Conservation (phyloP, 1,284 basidiomycete species). For the Grifola frondosa region DNA sequence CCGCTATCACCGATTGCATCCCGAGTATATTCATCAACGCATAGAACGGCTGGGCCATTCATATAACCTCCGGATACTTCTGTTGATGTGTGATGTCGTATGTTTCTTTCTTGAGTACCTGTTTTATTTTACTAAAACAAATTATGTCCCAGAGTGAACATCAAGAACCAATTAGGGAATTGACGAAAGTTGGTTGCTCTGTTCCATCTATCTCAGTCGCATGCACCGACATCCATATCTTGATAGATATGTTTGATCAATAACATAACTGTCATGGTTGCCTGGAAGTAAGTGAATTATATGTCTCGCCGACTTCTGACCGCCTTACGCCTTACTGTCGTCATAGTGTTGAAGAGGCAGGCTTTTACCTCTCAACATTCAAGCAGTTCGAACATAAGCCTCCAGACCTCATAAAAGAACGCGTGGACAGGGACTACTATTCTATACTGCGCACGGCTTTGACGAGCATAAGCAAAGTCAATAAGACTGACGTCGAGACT, state of each 20-base stretch:
- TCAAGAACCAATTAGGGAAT: constrained; percentile 85
- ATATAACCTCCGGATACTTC: constrained; percentile 85
- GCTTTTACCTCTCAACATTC: constrained; percentile 86
- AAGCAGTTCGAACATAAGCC: constrained; percentile 94
- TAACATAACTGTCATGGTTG: constrained; percentile 87
- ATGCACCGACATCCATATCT: constrained; percentile 6
- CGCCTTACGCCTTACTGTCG: constrained; percentile 1
- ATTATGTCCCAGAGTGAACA: constrained; percentile 72
- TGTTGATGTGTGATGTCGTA: constrained; percentile 92
- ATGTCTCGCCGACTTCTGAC: not conserved
- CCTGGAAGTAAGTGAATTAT: constrained; percentile 79
- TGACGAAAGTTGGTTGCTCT: constrained; percentile 67
- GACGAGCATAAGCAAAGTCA: constrained; percentile 90
- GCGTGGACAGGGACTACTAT: constrained; percentile 85
- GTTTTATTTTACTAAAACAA: not conserved
- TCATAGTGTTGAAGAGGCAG: constrained; percentile 84
- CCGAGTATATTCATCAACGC: constrained; percentile 92
- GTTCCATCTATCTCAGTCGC: not conserved
- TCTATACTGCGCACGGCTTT: constrained; percentile 83
- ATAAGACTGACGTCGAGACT: constrained; percentile 97
- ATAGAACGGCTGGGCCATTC: constrained; percentile 83
- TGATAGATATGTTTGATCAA: constrained; percentile 83
- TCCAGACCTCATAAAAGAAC: constrained; percentile 92
- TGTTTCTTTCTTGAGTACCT: constrained; percentile 29
- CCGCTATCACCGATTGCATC: constrained; percentile 94